Base-by-base conservation (phyloP, 495 filamentous ascomycete genomes). In the Amphirosellinia nigrospora region DNA sequence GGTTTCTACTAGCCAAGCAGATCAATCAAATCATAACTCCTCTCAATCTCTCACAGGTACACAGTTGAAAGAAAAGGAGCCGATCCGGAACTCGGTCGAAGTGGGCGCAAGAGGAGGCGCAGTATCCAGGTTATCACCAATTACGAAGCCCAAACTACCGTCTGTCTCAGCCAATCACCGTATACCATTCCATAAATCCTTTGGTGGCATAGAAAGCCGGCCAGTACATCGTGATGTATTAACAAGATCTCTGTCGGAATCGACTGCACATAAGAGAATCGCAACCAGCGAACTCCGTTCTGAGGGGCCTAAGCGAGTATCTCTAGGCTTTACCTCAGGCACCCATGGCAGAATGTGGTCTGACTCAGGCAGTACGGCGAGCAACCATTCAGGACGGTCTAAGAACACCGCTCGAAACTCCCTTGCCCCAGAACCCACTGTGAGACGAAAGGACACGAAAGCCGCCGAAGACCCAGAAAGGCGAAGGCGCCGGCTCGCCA, bases 211-310 rank as follows among this genome's bases (percentile, higher is more conserved):
- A 7, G 70, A 73, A n/a, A 30, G 26, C 19, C 66, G 32, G 13
- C 71, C 70, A 68, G n/a, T 28, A n/a, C 63, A 60, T 38, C 15
- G 30, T 3, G 70, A 68, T 19, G 66, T 30, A 2, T 55, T 72
- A 3, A n/a, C 56, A 3, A 67, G 73, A 36, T 73, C 76, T 3
- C 55, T 70, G 39, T 73, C 73, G 8, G 74, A 77, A 11, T 50
- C 63, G 4, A 41, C 56, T 19, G 26, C 52, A 4, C 59, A 69
- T 23, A 78, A 75, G 58, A 76, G 74, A 43, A 67, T 71, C 19
- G 65, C 67, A 9, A 69, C 67, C 28, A 63, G 72, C 26, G 76
- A 76, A 0, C 69, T 76, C 34, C 39, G 9, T 3, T 23, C 21
- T 10, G 30, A 43, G 23, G 28, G 36, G 30, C 34, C 66, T 21